Percentiles rank a stretch among this genome's conserved stretches.
Conservation (phyloP, 1,139 yeast species). For the Debaryomyces nepalensis region DNA sequence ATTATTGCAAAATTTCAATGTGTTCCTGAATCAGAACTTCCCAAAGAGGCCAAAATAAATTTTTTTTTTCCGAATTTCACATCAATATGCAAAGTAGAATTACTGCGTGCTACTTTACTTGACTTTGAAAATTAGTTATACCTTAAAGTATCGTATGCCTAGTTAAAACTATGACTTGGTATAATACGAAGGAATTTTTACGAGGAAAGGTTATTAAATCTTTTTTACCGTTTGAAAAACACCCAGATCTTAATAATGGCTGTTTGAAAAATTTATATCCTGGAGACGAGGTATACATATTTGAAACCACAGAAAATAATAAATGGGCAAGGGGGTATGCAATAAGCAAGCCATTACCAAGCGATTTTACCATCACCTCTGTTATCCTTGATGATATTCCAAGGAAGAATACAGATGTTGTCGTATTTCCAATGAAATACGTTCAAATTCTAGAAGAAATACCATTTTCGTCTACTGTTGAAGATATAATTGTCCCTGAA, state of each 20-base stretch:
- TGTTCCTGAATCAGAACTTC: constrained; percentile 2
- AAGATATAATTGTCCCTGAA: constrained; percentile 38
- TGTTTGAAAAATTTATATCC: constrained; percentile 64
- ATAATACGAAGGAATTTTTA: constrained; percentile 42
- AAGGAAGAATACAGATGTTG: constrained; percentile 52
- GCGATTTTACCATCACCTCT: constrained; percentile 66
- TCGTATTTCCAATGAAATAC: constrained; percentile 64
- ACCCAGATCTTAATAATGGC: constrained; percentile 44
- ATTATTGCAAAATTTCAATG: too few relatives aligned
- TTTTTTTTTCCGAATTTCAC: not conserved
- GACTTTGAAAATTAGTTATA: too few relatives aligned
- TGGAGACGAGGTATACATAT: constrained; percentile 81
- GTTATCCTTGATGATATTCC: constrained; percentile 68
- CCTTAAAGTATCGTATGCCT: too few relatives aligned
- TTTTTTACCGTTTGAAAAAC: constrained; percentile 63
- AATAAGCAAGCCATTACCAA: constrained; percentile 65
- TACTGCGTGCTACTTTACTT: not conserved
- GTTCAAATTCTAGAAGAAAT: constrained; percentile 43
- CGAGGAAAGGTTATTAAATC: constrained; percentile 61
- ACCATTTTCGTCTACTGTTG: constrained; percentile 32
- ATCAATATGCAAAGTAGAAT: not conserved
- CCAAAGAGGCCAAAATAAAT: not conserved
- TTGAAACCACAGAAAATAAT: constrained; percentile 60
- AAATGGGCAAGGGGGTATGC: constrained; percentile 86
- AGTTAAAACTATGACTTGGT: constrained; percentile 47